Percentiles rank a stretch among this genome's conserved stretches.
Evolutionary conservation across 495 filamentous ascomycete species (phyloP).

Genomic region (Penicillium canariense): DNA sequence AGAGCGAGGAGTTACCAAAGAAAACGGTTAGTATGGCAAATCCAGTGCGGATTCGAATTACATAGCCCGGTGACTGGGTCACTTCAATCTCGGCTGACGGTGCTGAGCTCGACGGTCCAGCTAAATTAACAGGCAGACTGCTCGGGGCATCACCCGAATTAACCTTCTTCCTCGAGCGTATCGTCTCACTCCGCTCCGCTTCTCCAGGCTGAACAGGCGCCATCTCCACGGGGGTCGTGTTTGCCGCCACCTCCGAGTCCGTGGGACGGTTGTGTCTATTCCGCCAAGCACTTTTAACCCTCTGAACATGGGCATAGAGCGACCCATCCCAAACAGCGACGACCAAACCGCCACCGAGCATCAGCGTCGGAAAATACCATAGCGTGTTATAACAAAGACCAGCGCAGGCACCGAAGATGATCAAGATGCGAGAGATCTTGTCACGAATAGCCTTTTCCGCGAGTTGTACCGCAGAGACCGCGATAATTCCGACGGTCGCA

Average conservation of each 20-base stretch:
- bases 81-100: slow-evolving; percentile 1
- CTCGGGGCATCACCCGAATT: no score
- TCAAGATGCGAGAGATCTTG: slow-evolving; percentile 61
- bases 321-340: slow-evolving; percentile 62
- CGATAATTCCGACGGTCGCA: slow-evolving; percentile 76
- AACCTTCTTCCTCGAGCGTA: slow-evolving; percentile 20
- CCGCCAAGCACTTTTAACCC: slow-evolving; percentile 19
- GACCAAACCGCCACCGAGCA: slow-evolving; percentile 55
- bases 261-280: slow-evolving; percentile 14
- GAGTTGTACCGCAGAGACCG: slow-evolving; percentile 72
- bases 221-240: slow-evolving; percentile 4
- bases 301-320: slow-evolving; percentile 43
- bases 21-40: slow-evolving; percentile 50
- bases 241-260: slow-evolving; percentile 7
- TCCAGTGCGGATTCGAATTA: slow-evolving; percentile 36
- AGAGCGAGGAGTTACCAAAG: slow-evolving; percentile 36
- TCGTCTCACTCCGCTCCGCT: slow-evolving; percentile 2
- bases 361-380: slow-evolving; percentile 80
- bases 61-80: slow-evolving; percentile 16
- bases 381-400: slow-evolving; percentile 74
- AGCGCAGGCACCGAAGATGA: slow-evolving; percentile 65
- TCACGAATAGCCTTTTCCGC: slow-evolving; percentile 75
- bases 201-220: slow-evolving; percentile 5
- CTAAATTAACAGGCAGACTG: no score
- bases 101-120: neutral